Evolutionary conservation across 352 stramenopile genomes (phyloP).

Genomic region (Phytophthora cryptogea): DNA sequence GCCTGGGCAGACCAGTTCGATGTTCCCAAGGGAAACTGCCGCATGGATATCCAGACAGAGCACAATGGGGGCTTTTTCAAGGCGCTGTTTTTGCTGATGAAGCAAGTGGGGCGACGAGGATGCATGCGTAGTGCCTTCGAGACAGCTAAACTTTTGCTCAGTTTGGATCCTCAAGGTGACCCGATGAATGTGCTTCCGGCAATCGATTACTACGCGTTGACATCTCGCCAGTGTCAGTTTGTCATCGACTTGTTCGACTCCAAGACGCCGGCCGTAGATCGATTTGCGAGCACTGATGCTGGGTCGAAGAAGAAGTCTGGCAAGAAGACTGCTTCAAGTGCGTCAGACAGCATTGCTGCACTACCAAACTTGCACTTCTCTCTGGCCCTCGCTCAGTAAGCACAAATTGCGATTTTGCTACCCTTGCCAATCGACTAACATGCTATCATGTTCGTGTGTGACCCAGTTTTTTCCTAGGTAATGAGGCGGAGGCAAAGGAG

Average conservation of each 20-base stretch:
- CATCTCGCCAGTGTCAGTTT: conserved; percentile 81
- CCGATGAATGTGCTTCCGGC: conserved; percentile 81
- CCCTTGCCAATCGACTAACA: conserved; percentile 8
- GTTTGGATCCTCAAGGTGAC: conserved; percentile 78
- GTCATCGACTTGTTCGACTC: conserved; percentile 64
- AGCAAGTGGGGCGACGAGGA: conserved; percentile 79
- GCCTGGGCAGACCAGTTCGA: conserved; percentile 86
- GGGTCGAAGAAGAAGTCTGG: conserved; percentile 15
- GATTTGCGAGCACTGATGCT: conserved; percentile 29
- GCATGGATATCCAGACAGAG: conserved; percentile 81
- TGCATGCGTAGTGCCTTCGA: conserved; percentile 89
- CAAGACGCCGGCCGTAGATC: conserved; percentile 66
- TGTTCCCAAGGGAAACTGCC: conserved; percentile 77
- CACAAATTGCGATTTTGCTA: background rate
- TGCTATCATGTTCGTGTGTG: conserved; percentile 6
- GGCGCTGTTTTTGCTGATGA: conserved; percentile 81
- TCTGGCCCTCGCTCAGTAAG: conserved; percentile 73
- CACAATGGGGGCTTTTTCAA: conserved; percentile 82
- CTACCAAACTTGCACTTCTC: conserved; percentile 82
- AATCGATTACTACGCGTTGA: conserved; percentile 86
- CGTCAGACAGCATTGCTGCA: conserved; percentile 43
- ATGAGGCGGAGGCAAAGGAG: conserved; percentile 64
- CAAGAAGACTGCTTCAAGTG: conserved; percentile 22
- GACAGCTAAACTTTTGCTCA: conserved; percentile 71
- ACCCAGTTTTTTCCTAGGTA: conserved; percentile 65